Evolutionary conservation across 1,284 basidiomycete genomes (phyloP).

Genomic region (Pisolithus thermaeus): DNA sequence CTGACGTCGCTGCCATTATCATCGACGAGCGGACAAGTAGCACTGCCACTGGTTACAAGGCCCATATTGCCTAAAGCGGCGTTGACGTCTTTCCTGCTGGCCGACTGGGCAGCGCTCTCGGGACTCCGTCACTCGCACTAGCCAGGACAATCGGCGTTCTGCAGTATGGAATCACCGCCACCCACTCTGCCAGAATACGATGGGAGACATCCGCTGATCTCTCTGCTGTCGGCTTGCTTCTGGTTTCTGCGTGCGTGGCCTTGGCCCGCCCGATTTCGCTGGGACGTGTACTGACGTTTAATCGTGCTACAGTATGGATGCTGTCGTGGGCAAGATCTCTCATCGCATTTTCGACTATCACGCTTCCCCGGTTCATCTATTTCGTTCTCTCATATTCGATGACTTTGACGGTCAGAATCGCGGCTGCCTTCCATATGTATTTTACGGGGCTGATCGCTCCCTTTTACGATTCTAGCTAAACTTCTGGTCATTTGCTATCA

Average conservation of each 20-base stretch:
- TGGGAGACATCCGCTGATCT: conserved; percentile 51
- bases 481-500: conserved; percentile 80
- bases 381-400: conserved; percentile 82
- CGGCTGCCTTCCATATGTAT: not conserved
- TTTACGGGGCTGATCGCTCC: conserved; percentile 3
- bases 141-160: too few relatives aligned
- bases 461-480: conserved; percentile 52
- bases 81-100: not conserved
- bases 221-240: conserved; percentile 74
- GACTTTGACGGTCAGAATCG: conserved; percentile 65
- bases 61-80: not conserved
- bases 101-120: not conserved
- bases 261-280: conserved; percentile 3
- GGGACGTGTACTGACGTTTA: conserved; percentile 3
- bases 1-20: conserved; percentile 26
- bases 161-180: conserved; percentile 19
- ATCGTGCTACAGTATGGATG: conserved; percentile 58
- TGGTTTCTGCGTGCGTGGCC: conserved; percentile 67
- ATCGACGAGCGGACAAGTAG: not conserved
- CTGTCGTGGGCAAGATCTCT: conserved; percentile 70
- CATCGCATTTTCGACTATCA: conserved; percentile 74
- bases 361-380: conserved; percentile 71
- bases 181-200: conserved; percentile 17
- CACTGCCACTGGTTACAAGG: conserved; percentile 27
- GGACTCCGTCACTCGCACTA: not conserved